Conservation (phyloP, 306 rosid species). For the Ziziphus jujuba region DNA sequence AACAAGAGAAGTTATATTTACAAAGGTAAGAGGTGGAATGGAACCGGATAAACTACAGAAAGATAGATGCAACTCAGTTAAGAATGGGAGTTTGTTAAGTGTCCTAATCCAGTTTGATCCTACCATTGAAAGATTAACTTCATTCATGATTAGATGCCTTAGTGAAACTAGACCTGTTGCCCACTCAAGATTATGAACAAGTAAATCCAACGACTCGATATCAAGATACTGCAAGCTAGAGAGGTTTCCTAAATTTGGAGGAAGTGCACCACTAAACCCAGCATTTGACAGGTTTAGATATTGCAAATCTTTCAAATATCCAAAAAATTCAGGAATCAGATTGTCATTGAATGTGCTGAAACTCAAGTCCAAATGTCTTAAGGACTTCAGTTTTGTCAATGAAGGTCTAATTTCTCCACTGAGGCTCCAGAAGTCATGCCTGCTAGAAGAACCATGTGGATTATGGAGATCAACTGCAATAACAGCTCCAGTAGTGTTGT, state of each 20-base stretch:
- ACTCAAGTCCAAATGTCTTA: slow-evolving; percentile 46
- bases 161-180: slow-evolving; percentile 34
- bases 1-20: too few species aligned
- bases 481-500: slow-evolving; percentile 35
- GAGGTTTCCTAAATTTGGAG: slow-evolving; percentile 40
- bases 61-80: slow-evolving; percentile 39
- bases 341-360: slow-evolving; percentile 32
- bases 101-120: slow-evolving; percentile 29
- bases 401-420: slow-evolving; percentile 26
- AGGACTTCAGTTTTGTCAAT: slow-evolving; percentile 35
- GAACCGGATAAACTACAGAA: slow-evolving; percentile 17
- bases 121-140: slow-evolving; percentile 36
- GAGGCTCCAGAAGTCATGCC: slow-evolving; percentile 31
- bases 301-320: slow-evolving; percentile 36
- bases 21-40: slow-evolving; percentile 9
- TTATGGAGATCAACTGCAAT: slow-evolving; percentile 38
- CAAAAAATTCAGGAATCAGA: slow-evolving; percentile 33
- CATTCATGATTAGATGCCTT: slow-evolving; percentile 36
- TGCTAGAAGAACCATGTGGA: slow-evolving; percentile 21
- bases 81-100: slow-evolving; percentile 25
- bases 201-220: not conserved
- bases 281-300: slow-evolving; percentile 43
- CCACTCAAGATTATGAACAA: slow-evolving; percentile 32
- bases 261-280: slow-evolving; percentile 34
- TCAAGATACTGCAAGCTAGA: slow-evolving; percentile 39